phyloP scores from a whole-genome alignment of 2,329 filamentous ascomycete genomes.

The Penicillium janthinellum region DNA sequence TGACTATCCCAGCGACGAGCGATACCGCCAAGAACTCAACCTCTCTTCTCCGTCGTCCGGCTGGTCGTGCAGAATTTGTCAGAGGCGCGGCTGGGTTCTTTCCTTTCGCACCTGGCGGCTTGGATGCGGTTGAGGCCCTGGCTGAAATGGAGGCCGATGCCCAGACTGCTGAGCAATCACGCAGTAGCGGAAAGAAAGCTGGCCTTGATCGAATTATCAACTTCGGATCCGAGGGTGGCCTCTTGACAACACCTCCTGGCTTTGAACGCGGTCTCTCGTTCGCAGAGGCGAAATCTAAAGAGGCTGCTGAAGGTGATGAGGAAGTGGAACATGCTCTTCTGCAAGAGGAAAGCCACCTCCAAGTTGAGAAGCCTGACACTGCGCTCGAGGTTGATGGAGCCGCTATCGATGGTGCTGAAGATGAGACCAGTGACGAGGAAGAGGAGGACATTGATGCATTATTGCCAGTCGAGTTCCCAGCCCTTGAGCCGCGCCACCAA shows the following conservation, averaged over 20 bases:
- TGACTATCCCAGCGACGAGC: constrained; percentile 85
- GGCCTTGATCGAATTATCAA: constrained; percentile 84
- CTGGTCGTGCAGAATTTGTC: constrained; percentile 84
- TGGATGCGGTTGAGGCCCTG: constrained; percentile 83
- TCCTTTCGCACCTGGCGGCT: constrained; percentile 86
- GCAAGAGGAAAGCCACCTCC: constrained; percentile 43
- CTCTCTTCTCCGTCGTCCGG: constrained; percentile 82
- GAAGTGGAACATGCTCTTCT: constrained; percentile 68
- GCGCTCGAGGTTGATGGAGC: constrained; percentile 35
- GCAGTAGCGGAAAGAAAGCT: constrained; percentile 42
- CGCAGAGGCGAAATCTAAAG: constrained; percentile 58
- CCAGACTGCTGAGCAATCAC: constrained; percentile 51
- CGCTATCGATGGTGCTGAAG: constrained; percentile 30
- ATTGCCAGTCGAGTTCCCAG: constrained; percentile 88
- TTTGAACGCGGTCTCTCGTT: constrained; percentile 78
- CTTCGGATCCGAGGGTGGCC: constrained; percentile 72
- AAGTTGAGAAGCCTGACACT: constrained; percentile 57
- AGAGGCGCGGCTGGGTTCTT: constrained; percentile 91
- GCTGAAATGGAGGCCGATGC: constrained; percentile 80
- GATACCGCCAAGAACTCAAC: constrained; percentile 95
- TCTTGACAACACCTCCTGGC: constrained; percentile 81
- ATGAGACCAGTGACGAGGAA: constrained; percentile 33
- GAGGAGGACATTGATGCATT: constrained; percentile 74
- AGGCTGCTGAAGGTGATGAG: constrained; percentile 64
- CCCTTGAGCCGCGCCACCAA: constrained; percentile 79